phyloP scores from a whole-genome alignment of 2,329 filamentous ascomycete species.

The Phoma herbarum region DNA sequence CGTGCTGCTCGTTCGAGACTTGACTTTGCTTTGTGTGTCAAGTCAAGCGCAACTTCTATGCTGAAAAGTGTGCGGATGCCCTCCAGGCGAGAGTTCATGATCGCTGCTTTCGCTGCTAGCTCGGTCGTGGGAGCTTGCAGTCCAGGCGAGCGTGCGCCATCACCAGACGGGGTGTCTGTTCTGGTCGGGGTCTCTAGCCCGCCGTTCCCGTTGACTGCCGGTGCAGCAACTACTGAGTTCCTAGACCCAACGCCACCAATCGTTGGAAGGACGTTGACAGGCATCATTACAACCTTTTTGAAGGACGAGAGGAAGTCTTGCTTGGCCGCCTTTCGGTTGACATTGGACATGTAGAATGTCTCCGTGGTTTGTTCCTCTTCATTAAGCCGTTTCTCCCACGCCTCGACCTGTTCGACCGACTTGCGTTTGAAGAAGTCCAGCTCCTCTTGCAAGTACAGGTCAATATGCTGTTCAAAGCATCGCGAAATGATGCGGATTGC shows the following conservation, averaged over 20 bases:
- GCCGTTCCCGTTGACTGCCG: constrained; percentile 41
- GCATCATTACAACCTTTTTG: constrained; percentile 99
- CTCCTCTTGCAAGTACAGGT: constrained; percentile 91
- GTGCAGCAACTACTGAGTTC: constrained; percentile 43
- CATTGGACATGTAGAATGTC: constrained; percentile 94
- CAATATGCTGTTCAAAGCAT: constrained; percentile 92
- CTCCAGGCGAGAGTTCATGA: constrained; percentile 94
- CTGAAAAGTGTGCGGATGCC: constrained; percentile 95
- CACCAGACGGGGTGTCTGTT: constrained; percentile 51
- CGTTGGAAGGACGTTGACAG: constrained; percentile 85
- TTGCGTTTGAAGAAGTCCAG: constrained; percentile 82
- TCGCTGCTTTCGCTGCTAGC: constrained; percentile 93
- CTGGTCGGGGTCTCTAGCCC: constrained; percentile 39
- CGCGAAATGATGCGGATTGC: constrained; percentile 73
- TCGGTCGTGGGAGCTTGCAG: constrained; percentile 83
- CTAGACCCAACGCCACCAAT: constrained; percentile 56
- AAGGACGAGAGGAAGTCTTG: constrained; percentile 96
- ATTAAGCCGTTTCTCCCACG: constrained; percentile 91
- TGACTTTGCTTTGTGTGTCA: constrained; percentile 88
- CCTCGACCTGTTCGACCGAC: constrained; percentile 77
- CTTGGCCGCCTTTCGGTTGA: constrained; percentile 94
- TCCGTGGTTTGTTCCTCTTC: constrained; percentile 92
- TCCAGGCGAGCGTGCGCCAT: constrained; percentile 50
- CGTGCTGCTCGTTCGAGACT: constrained; percentile 85
- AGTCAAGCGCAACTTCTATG: constrained; percentile 89